These are phyloP conservation scores for Ganoderma leucocontextum DNA, from an alignment of 1,284 basidiomycete genomes.

Conservation along the genomic window DNA sequence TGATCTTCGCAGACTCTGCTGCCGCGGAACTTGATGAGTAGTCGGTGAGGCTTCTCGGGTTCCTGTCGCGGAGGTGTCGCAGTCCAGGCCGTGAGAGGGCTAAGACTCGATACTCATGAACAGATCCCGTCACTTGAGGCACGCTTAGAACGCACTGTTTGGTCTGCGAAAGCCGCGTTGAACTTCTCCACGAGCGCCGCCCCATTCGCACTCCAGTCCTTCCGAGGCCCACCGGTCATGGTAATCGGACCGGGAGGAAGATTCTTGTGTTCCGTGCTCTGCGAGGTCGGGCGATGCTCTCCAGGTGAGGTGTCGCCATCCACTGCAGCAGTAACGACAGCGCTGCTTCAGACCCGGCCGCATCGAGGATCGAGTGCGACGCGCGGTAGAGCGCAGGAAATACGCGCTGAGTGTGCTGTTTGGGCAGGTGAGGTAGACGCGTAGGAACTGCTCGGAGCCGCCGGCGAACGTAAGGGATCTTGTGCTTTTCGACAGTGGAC, in stretches of 20 bases:
- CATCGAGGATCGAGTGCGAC: conserved; percentile 3
- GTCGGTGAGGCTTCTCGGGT: neutral
- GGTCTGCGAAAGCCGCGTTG: neutral
- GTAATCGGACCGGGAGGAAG: conserved; percentile 23
- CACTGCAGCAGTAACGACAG: neutral
- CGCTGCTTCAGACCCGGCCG: neutral
- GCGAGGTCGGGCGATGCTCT: neutral
- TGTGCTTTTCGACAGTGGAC: neutral
- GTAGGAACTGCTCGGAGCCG: neutral
- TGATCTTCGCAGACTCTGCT: neutral
- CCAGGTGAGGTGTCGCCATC: neutral
- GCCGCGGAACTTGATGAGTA: neutral
- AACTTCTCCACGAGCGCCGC: conserved; percentile 1
- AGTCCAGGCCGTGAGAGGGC: neutral
- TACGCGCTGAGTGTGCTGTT: neutral
- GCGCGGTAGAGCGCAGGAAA: neutral
- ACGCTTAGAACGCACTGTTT: neutral
- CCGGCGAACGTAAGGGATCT: neutral
- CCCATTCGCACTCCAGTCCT: conserved; percentile 17
- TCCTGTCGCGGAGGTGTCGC: neutral
- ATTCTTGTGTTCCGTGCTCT: conserved; percentile 25
- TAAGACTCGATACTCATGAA: neutral
- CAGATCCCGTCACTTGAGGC: neutral
- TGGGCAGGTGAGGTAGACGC: neutral
- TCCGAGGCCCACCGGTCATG: conserved; percentile 20